Evolutionary conservation across 2,329 filamentous ascomycete species (phyloP), one percentile per base, ranked within the genome.

Genomic region (Penicillium capsulatum): DNA sequence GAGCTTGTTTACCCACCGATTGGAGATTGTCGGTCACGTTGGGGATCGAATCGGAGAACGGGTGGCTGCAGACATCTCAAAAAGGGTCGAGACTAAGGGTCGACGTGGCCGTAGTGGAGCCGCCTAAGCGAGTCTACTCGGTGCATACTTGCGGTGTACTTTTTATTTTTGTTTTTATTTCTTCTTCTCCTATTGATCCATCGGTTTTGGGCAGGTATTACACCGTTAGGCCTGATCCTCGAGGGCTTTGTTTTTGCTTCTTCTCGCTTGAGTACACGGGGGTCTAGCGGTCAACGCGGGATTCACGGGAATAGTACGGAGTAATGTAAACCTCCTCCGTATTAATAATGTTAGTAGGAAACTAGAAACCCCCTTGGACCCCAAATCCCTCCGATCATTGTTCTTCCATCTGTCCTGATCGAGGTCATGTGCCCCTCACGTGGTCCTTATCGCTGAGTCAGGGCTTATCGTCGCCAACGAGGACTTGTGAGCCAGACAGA

Each of bases 21-120:
- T 14, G 5, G 11, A 28, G 13, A 11, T 4, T 28, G 26, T 28
- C 26, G 11, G 11, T 28, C 26, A 11, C 26, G n/a, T n/a, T n/a
- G n/a, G n/a, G n/a, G n/a, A n/a, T n/a, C n/a, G n/a, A n/a, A n/a
- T n/a, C n/a, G n/a, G 45, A 55, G 71, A 78, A 14, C 73, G 71
- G 31, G 76, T 76, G 22, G 75, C 71, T 47, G 70, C 50, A 47
- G 46, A 30, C 17, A 17, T 38, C 42, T 41, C 13, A 40, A 51
- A 49, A 42, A 27, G 46, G 49, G 28, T 14, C 9, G 4, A 42
- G 35, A 43, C 33, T 22, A 48, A 28, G 41, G 40, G 38, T 39
- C 20, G 29, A 45, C 49, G 45, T 48, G 49, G 47, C 40, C 29
- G 30, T 9, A 22, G 48, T 51, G 50, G 48, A 47, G 27, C 45